Evolutionary conservation across 1,284 basidiomycete genomes (phyloP).

Genomic region (Tilletiopsis washingtonensis): DNA sequence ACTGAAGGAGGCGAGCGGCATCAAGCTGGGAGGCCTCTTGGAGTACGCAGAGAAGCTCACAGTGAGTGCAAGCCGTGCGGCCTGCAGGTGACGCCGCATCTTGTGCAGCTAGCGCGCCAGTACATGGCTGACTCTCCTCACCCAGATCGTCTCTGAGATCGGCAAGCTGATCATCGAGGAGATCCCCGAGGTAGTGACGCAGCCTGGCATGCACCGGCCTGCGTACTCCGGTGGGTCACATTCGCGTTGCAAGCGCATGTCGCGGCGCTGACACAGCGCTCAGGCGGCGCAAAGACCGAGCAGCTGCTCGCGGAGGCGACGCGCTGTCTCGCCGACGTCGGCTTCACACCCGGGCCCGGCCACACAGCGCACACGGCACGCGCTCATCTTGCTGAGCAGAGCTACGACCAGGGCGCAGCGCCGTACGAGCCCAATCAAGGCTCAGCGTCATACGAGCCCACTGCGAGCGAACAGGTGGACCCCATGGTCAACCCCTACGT

Average conservation of each 20-base stretch:
- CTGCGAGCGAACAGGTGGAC: conserved; percentile 10
- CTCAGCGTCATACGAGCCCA: background rate
- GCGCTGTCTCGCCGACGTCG: conserved; percentile 31
- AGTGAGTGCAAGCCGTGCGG: conserved; percentile 48
- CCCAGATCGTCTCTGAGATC: conserved; percentile 69
- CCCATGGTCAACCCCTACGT: background rate
- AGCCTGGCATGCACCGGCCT: conserved; percentile 68
- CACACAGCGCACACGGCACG: conserved; percentile 4
- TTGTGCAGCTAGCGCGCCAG: too few relatives aligned
- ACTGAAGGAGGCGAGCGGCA: conserved; percentile 64
- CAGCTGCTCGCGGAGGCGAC: conserved; percentile 33
- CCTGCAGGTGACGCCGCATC: background rate
- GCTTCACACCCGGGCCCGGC: conserved; percentile 23
- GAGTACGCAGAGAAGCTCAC: conserved; percentile 78
- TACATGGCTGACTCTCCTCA: conserved; percentile 5
- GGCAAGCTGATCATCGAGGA: conserved; percentile 74
- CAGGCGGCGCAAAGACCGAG: conserved; percentile 32
- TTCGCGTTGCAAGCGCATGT: too few relatives aligned
- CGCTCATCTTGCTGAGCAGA: conserved; percentile 11
- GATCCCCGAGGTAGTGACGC: conserved; percentile 70
- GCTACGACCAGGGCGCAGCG: conserved; percentile 11
- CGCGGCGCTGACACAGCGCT: too few relatives aligned
- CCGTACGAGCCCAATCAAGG: background rate
- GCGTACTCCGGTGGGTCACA: conserved; percentile 66
- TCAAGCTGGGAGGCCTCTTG: conserved; percentile 79